Conservation (phyloP, 805 yeast species). For the Monosporozyma solicola region DNA sequence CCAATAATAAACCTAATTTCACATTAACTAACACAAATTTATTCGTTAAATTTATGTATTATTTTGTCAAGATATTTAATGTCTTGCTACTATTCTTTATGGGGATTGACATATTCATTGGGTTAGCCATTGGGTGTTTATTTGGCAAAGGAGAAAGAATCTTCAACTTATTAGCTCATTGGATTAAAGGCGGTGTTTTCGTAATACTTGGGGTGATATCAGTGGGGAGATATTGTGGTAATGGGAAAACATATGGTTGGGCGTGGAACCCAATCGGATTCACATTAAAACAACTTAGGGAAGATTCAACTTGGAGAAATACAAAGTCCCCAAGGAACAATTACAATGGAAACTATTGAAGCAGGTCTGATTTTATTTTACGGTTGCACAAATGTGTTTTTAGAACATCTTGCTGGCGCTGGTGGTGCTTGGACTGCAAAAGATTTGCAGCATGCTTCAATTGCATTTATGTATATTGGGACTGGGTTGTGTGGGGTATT, state of each 20-base stretch:
- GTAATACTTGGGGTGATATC: conserved; percentile 65
- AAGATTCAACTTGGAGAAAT: conserved; percentile 10
- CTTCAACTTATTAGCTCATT: conserved; percentile 84
- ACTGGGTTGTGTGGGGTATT: conserved; percentile 87
- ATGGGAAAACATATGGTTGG: conserved; percentile 66
- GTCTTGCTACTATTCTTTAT: conserved; percentile 57
- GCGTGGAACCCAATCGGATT: conserved; percentile 68
- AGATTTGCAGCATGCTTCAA: conserved; percentile 82
- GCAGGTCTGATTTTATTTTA: conserved; percentile 72
- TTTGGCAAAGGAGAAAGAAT: conserved; percentile 60
- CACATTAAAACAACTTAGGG: conserved; percentile 15
- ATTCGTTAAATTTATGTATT: neutral
- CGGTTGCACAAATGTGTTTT: conserved; percentile 80
- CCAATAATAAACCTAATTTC: neutral
- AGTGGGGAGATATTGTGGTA: conserved; percentile 84
- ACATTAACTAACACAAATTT: neutral
- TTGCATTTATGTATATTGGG: conserved; percentile 87
- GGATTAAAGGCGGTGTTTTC: conserved; percentile 92
- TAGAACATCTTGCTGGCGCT: conserved; percentile 75
- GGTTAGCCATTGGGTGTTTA: conserved; percentile 53
- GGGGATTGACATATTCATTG: conserved; percentile 45
- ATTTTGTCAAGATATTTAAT: conserved; percentile 34
- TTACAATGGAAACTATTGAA: conserved; percentile 83
- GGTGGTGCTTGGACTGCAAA: conserved; percentile 86
- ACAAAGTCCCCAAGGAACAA: conserved; percentile 39